A percentile compares a stretch with the other conserved stretches of the same genome.
These are phyloP conservation scores for Cardamine chenopodiifolia DNA, from an alignment of 345 rosid species.

Conservation along the genomic window DNA sequence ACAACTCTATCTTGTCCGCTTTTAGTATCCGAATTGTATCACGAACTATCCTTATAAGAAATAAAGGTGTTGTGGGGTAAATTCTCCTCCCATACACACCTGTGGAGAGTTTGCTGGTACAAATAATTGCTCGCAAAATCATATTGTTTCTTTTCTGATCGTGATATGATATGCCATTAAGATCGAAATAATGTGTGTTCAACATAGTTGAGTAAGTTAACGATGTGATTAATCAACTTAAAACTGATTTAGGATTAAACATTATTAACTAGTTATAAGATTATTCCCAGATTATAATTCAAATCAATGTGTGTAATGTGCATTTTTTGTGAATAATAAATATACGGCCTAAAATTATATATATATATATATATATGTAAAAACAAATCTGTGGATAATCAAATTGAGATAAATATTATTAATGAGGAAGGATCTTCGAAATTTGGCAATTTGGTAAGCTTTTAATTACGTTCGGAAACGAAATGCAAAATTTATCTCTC, in stretches of 20 bases:
- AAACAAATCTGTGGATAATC: constrained; percentile 12
- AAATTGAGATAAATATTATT: not conserved
- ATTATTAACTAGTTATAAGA: not conserved
- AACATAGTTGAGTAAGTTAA: not conserved
- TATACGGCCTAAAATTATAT: not conserved
- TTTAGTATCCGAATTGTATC: too few relatives aligned
- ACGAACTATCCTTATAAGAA: too few relatives aligned
- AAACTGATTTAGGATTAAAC: not conserved
- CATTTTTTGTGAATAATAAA: not conserved
- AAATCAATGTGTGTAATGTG: not conserved
- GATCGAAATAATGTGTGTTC: not conserved
- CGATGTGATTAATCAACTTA: constrained; percentile 23
- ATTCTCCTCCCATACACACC: too few relatives aligned
- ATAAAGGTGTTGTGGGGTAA: too few relatives aligned
- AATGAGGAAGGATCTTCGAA: too few relatives aligned
- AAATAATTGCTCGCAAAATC: constrained; percentile 13
- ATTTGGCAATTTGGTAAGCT: too few relatives aligned
- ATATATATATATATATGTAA: too few relatives aligned
- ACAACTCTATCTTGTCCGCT: too few relatives aligned
- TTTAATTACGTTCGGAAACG: too few relatives aligned
- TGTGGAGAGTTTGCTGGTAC: too few relatives aligned
- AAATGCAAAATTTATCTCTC: too few relatives aligned
- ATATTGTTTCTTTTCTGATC: not conserved
- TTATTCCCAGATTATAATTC: not conserved
- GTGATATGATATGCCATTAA: constrained; percentile 10